Evolutionary conservation across 106 monocot genomes (phyloP), one percentile per base, ranked within the genome.

Genomic region (Platanthera zijinensis): DNA sequence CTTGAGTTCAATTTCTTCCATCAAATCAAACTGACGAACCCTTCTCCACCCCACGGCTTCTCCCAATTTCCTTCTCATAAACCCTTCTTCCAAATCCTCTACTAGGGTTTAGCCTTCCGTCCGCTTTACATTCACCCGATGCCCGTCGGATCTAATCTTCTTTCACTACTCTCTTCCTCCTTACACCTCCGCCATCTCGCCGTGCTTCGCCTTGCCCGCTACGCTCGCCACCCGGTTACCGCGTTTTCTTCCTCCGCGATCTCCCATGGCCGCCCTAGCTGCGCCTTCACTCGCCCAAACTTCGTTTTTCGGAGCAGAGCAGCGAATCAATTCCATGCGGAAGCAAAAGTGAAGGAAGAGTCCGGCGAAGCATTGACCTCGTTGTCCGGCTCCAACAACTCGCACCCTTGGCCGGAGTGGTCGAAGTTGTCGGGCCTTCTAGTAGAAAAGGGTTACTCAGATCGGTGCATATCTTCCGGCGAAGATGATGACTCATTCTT

Each of bases 361-460:
- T 49, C 5, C 25, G 56, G 53, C 15, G 62, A 53, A 32, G 53
- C 30, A 21, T 5, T 25, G 39, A 19, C 17, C 50, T 73, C 52
- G 51, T 51, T 25, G 10, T 28, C 73, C 21, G 73, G 17, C n/a
- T 5, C 73, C 50, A 51, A 30, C 10, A 48, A 7, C 8, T 45
- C 49, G 61, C 78, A 52, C 52, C 52, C 81, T n/a, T 89, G 85
- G 92, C 86, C 84, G 48, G 94, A 94, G 75, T 90, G 90, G 90
- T 56, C 72, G 52, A 84, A 67, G 79, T 78, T 94, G 17, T 81
- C 89, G 30, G 83, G 85, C 47, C 70, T 80, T 51, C 75, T 90
- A 6, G 48, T 66, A 5, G 81, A 76, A 14, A 69, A 81, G 25
- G 83, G 84, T 1, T 66, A 32, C 32, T 19, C 46, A 80, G 6